phyloP scores from a whole-genome alignment of 2,329 filamentous ascomycete species.

The Fusarium sp. region DNA sequence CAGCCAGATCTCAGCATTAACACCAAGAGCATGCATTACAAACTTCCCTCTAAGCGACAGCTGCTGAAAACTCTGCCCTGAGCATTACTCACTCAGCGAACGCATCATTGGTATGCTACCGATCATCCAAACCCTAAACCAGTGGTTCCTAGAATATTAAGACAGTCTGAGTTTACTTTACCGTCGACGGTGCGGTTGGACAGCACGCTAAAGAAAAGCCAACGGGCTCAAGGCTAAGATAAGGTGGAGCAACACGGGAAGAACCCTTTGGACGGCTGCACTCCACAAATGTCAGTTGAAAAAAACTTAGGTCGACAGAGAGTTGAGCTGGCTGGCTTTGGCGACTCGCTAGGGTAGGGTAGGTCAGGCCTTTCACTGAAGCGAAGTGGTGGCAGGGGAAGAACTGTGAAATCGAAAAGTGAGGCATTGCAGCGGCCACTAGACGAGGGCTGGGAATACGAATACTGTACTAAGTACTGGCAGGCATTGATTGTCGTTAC shows the following conservation, averaged over 20 bases:
- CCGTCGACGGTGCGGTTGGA: slow-evolving; percentile 28
- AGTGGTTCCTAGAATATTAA: slow-evolving; percentile 21
- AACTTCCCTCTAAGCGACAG: slow-evolving; percentile 2
- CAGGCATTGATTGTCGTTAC: slow-evolving; percentile 13
- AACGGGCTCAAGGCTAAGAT: slow-evolving; percentile 37
- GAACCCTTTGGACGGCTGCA: slow-evolving; percentile 43
- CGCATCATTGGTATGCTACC: background rate
- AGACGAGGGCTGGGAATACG: slow-evolving; percentile 25
- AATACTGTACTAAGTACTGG: slow-evolving; percentile 4
- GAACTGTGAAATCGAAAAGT: slow-evolving; percentile 14
- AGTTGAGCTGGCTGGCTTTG: slow-evolving; percentile 15
- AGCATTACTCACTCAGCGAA: slow-evolving; percentile 2
- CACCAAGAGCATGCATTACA: slow-evolving; percentile 5
- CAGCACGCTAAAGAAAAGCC: slow-evolving; percentile 29
- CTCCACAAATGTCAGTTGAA: slow-evolving; percentile 44
- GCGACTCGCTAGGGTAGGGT: background rate
- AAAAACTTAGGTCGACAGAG: slow-evolving; percentile 16
- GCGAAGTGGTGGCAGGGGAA: slow-evolving; percentile 33
- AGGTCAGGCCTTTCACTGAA: slow-evolving; percentile 15
- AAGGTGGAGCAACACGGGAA: slow-evolving; percentile 42
- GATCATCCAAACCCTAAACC: slow-evolving; percentile 26
- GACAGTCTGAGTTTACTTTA: slow-evolving; percentile 18
- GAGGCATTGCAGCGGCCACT: slow-evolving; percentile 21
- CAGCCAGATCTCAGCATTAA: slow-evolving; percentile 8
- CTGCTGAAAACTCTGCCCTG: slow-evolving; percentile 5